These are phyloP conservation scores for Grigorovia transvaalensis DNA, from an alignment of 805 yeast genomes.

Conservation along the genomic window DNA sequence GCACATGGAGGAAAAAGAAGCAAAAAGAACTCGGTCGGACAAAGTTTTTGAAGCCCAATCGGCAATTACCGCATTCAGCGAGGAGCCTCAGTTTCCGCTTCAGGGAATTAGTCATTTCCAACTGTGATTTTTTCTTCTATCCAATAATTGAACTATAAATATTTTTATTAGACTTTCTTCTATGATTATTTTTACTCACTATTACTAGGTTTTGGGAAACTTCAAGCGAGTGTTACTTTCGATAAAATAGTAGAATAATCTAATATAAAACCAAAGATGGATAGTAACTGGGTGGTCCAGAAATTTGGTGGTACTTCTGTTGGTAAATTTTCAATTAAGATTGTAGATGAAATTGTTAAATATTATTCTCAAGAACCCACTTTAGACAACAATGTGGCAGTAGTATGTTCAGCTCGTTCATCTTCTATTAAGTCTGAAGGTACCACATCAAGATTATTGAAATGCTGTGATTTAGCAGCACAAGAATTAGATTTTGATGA, in stretches of 20 bases:
- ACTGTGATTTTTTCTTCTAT: background rate
- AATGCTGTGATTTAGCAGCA: constrained; percentile 73
- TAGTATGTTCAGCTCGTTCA: constrained; percentile 93
- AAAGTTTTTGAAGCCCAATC: background rate
- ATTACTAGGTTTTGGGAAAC: background rate
- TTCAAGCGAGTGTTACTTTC: background rate
- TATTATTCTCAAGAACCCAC: constrained; percentile 34
- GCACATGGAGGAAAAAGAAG: background rate
- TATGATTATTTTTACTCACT: background rate
- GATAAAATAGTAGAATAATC: background rate
- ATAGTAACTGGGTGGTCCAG: constrained; percentile 63
- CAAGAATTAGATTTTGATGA: constrained; percentile 46
- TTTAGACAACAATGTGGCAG: constrained; percentile 59
- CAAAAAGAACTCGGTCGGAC: no score
- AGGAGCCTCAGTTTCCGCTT: background rate
- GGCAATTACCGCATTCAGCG: background rate
- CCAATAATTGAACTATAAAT: background rate
- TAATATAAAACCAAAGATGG: constrained; percentile 1
- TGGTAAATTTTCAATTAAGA: constrained; percentile 83
- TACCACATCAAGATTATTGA: constrained; percentile 76
- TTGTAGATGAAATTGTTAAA: constrained; percentile 75
- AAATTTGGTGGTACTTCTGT: constrained; percentile 97
- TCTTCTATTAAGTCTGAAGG: constrained; percentile 89
- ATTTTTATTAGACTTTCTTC: background rate
- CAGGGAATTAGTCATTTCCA: background rate